Evolutionary conservation across 768 basidiomycete genomes (phyloP).

Genomic region (Rhodotorula paludigena): DNA sequence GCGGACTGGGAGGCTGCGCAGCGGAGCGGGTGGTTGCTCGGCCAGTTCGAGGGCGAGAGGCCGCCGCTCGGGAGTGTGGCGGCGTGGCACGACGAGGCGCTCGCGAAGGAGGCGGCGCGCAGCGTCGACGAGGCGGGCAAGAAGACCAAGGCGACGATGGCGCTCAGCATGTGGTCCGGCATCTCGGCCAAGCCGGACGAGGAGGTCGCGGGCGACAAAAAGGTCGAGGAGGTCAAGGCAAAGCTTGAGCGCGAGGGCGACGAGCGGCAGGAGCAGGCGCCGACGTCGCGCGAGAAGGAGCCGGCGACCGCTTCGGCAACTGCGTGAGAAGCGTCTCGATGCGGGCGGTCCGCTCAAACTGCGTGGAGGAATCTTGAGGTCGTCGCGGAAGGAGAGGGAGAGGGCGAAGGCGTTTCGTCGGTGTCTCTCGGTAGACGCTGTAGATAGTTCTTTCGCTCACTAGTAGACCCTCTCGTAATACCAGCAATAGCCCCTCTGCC

Average conservation of each 20-base stretch:
- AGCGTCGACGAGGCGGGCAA: slow-evolving; percentile 46
- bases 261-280: not conserved
- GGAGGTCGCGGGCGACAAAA: slow-evolving; percentile 42
- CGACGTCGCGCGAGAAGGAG: too few species aligned
- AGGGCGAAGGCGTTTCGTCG: too few species aligned
- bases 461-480: too few species aligned
- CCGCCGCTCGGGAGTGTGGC: slow-evolving; percentile 46
- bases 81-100: slow-evolving; percentile 40
- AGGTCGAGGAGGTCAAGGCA: slow-evolving; percentile 23
- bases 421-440: too few species aligned
- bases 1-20: slow-evolving; percentile 44
- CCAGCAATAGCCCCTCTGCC: too few species aligned
- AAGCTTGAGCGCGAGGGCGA: not conserved
- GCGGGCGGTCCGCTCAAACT: too few species aligned
- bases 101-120: slow-evolving; percentile 43
- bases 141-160: slow-evolving; percentile 42
- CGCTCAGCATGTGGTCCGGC: slow-evolving; percentile 44
- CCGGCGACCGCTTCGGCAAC: too few species aligned
- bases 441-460: too few species aligned
- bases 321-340: too few species aligned
- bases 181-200: slow-evolving; percentile 45
- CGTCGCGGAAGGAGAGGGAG: too few species aligned
- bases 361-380: too few species aligned
- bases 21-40: slow-evolving; percentile 45
- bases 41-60: slow-evolving; percentile 44